Base-by-base conservation (phyloP, 331 rosid species). In the Malus hybrid region DNA sequence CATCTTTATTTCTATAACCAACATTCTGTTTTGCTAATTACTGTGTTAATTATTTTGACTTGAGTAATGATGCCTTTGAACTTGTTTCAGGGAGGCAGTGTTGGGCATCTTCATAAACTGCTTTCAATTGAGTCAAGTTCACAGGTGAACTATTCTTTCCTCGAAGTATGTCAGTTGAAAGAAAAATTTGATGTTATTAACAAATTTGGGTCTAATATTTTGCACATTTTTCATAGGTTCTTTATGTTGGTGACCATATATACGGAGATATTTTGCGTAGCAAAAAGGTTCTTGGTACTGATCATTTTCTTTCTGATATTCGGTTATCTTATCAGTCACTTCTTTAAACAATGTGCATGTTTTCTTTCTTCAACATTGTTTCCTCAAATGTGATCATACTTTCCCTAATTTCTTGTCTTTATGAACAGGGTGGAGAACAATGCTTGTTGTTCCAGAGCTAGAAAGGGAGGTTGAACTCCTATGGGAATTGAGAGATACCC, bases 381-480 rank as follows among this genome's bases (percentile, higher is more conserved):
- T 71, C 65, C 20, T 66, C 48, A 14, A 54, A 68, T 60, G 13
- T 64, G 54, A 29, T 54, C 32, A 12, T 57, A 22, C 50, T 24
- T 28, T 12, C 13, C 42, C 55, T 12, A 9, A 10, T 46, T 82
- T 11, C 36, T 60, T 77, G 80, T 73, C 65, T 46, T 76, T 27
- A 56, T 52, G 88, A 56, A 79, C 84, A 95, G 99, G 99, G 62
- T 95, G 99, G 99, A 90, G 99, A 80, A 95, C 99, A 84, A 95
- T 95, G 98, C 99, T 95, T 77, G 99, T 95, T 48, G 83, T 95
- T 79, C 99, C 99, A 55, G 99, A 95, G 86, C 96, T 95, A 27
- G 91, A 92, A 84, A 86, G 87, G 86, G 99, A 95, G 86, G 94
- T 92, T 80, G 83, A 86, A 82, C 93, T 90, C 74, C 97, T 90